phyloP scores from a whole-genome alignment of 805 yeast genomes.

The Scheffersomyces amazonensis region DNA sequence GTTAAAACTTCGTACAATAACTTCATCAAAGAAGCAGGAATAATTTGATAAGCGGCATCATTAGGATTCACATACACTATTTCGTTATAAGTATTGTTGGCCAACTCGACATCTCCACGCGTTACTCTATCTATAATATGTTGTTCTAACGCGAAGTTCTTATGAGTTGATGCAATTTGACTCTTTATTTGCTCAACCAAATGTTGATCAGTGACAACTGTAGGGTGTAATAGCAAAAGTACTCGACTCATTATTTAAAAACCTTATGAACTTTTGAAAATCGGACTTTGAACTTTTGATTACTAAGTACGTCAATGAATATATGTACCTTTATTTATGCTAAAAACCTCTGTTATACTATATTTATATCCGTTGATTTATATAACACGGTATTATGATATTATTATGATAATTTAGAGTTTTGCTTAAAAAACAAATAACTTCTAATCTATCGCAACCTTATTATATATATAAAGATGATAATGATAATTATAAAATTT shows the following conservation, averaged over 20 bases:
- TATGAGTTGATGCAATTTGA: slow-evolving; percentile 19
- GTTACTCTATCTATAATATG: slow-evolving; percentile 59
- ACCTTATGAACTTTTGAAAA: too few relatives aligned
- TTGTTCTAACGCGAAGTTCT: slow-evolving; percentile 38
- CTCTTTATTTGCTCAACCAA: slow-evolving; percentile 40
- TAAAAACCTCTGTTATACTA: too few relatives aligned
- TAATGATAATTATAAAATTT: too few relatives aligned
- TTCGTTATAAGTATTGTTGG: slow-evolving; percentile 34
- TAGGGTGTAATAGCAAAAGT: slow-evolving; percentile 62
- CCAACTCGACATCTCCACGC: slow-evolving; percentile 39
- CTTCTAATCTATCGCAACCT: too few relatives aligned
- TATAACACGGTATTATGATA: too few relatives aligned
- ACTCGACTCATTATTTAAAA: slow-evolving; percentile 16
- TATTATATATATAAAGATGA: too few relatives aligned
- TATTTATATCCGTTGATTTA: too few relatives aligned
- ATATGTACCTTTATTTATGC: too few relatives aligned
- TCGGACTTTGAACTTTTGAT: too few relatives aligned
- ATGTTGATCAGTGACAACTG: slow-evolving; percentile 56
- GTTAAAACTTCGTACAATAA: slow-evolving; percentile 39
- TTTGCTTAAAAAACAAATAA: too few relatives aligned
- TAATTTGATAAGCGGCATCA: slow-evolving; percentile 32
- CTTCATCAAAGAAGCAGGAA: slow-evolving; percentile 43
- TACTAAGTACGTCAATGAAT: too few relatives aligned
- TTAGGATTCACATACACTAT: slow-evolving; percentile 59
- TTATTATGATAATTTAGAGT: too few relatives aligned